Base-by-base conservation (phyloP, 2,329 filamentous ascomycete species). In the Ceratocystiopsis sp. region DNA sequence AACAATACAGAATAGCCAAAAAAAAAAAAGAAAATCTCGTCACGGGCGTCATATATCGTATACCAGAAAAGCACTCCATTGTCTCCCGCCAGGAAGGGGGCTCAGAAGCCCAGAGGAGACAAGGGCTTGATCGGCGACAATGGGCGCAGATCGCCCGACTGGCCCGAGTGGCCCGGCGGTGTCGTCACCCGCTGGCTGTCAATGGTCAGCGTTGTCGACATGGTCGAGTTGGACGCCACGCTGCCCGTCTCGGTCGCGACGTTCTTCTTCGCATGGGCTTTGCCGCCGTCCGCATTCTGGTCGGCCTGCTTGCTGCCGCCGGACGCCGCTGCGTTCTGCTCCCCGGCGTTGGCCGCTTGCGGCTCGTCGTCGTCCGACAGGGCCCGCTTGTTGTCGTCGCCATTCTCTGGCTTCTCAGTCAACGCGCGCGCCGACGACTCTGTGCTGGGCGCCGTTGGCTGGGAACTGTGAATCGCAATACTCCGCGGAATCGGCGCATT, bases 71-170 rank as follows among this genome's bases (percentile, higher is more conserved):
- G 25, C 25, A 29, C 25, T 29, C 4, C 25, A 29, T 8, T 29
- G 25, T 9, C 25, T 9, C 32, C 4, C 6, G 10, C 18, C 21
- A 21, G 6, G 41, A 17, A 17, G 33, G 16, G 16, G 7, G 8
- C 48, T 58, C 9, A 72, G 50, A 78, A 71, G 48, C 73, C 70
- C 54, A 78, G 61, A 13, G 75, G 75, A 34, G 75, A 80, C 39
- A 80, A 58, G 37, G 76, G 76, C 57, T 77, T 75, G 53, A 80
- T 79, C 5, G 76, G 76, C 46, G 76, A 80, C 34, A 80, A 57
- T 3, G 73, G 73, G 37, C 71, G 63, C 37, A 76, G 51, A 42
- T 73, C 68, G 25, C 59, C 59, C 1, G 57, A 57, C 35, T 56
- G 53, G 25, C 59, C 59, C 1, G 57, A 57, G 35, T 56, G 53